Base-by-base conservation (phyloP, 441 rosid species). In the Flueggea neowawraea region DNA sequence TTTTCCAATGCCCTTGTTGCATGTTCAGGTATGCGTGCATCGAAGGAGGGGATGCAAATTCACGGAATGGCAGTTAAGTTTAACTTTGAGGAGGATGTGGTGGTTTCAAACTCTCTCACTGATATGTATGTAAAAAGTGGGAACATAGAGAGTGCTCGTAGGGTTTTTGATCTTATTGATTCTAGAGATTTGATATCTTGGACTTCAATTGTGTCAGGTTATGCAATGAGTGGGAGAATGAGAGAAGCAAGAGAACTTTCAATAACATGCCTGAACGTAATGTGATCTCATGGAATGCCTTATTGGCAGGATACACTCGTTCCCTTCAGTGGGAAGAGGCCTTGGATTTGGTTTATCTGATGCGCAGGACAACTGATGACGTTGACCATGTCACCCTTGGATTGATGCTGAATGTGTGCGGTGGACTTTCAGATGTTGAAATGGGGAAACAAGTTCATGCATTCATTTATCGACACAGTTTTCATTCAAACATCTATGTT, bases 371-470 rank as follows among this genome's bases (percentile, higher is more conserved):
- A 69, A 70, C 74, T 13, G 62, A 73, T 61, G 80, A 75, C 13
- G 61, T 89, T 61, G 98, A 89, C 69, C 79, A 78, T 60, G 79
- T 80, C 52, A 89, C 90, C 45, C 72, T 87, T 52, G 78, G 72
- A 36, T 77, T 87, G 73, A 61, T 89, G 65, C 75, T 87, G 61
- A 87, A 82, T 64, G 64, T 90, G 43, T 80, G 87, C 65, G 69
- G 89, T 63, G 95, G 90, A 67, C 71, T 78, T 65, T 77, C 86
- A 43, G 95, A 92, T 70, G 68, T 88, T 66, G 84, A 84, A 56
- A 71, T 75, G 72, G 94, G 98, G 67, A 86, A 83, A 71, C 82
- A 82, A 69, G 83, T 86, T 64, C 98, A 92, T 65, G 91, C 89
- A 6, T 80, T 82, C 64, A 73, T 88, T 57, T 88, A 84, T 65